Evolutionary conservation across 2,329 filamentous ascomycete genomes (phyloP).

Genomic region (Neonectria punicea): DNA sequence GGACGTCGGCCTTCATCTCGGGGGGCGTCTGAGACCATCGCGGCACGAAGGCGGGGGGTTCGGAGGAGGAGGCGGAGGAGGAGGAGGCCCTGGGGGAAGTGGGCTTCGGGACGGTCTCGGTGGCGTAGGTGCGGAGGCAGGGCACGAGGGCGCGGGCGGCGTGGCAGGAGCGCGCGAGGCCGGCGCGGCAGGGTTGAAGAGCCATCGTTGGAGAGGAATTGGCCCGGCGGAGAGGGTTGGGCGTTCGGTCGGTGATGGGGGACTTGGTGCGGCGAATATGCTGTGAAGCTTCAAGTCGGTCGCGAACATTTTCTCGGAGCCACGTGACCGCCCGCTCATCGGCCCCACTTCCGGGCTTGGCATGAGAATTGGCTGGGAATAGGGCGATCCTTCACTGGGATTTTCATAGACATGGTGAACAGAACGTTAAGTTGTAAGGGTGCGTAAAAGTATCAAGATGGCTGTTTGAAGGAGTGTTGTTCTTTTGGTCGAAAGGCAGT

Average conservation of each 20-base stretch:
- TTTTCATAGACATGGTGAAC: background rate
- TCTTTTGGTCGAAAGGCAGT: background rate
- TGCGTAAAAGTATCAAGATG: background rate
- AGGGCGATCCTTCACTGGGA: background rate
- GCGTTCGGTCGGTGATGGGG: slow-evolving; percentile 22
- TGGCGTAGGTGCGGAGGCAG: slow-evolving; percentile 45
- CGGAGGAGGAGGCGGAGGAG: slow-evolving; percentile 10
- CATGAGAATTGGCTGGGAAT: background rate
- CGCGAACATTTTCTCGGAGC: slow-evolving; percentile 48
- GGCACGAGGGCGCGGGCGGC: slow-evolving; percentile 36
- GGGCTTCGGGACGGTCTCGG: slow-evolving; percentile 41
- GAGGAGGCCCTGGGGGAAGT: slow-evolving; percentile 36
- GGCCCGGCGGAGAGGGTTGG: slow-evolving; percentile 11
- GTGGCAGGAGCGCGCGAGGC: slow-evolving; percentile 42
- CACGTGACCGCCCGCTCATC: slow-evolving; percentile 38
- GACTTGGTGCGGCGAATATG: slow-evolving; percentile 16
- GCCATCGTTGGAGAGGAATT: slow-evolving; percentile 43
- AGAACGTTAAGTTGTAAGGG: background rate
- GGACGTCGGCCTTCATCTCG: slow-evolving; percentile 76
- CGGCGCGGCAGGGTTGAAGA: slow-evolving; percentile 47
- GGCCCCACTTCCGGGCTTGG: slow-evolving; percentile 34
- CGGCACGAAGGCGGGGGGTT: slow-evolving; percentile 50
- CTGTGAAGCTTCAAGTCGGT: slow-evolving; percentile 27
- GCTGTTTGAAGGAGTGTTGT: background rate
- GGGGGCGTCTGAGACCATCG: slow-evolving; percentile 78